A percentile compares a stretch with the other conserved stretches of the same genome.
Conservation (phyloP, 352 stramenopile genomes). For the Aphanomyces astaci region DNA sequence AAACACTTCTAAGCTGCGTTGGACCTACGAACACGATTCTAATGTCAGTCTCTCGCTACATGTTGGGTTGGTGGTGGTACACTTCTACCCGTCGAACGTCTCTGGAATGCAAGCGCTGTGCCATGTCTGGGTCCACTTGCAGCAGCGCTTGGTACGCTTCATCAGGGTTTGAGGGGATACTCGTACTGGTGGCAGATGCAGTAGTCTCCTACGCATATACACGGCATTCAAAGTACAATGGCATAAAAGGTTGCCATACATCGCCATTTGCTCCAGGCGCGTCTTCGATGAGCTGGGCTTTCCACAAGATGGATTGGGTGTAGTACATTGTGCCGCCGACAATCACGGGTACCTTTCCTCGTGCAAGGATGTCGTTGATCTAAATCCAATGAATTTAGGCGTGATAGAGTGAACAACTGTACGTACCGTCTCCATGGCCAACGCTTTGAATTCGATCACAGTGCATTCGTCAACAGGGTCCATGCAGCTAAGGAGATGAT, state of each 20-base stretch:
- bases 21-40: conserved; percentile 40
- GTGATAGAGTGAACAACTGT: too few relatives aligned
- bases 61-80: too few relatives aligned
- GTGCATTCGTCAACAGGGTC: conserved; percentile 66
- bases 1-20: conserved; percentile 78
- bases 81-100: conserved; percentile 54
- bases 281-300: conserved; percentile 77
- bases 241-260: not conserved
- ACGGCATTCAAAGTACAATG: conserved; percentile 2
- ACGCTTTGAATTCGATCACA: conserved; percentile 74
- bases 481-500: conserved; percentile 85
- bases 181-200: too few relatives aligned
- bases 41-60: too few relatives aligned
- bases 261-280: conserved; percentile 30
- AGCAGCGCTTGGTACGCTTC: conserved; percentile 52
- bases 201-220: too few relatives aligned
- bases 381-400: too few relatives aligned
- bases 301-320: conserved; percentile 85
- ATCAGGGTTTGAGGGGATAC: conserved; percentile 35
- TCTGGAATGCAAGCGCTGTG: conserved; percentile 69
- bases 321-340: conserved; percentile 91
- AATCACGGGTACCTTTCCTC: conserved; percentile 87
- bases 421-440: conserved; percentile 43
- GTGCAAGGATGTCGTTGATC: conserved; percentile 78
- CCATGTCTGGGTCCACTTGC: conserved; percentile 77